Conservation (phyloP, 148 eudicot genomes). For the Beta vulgaris region DNA sequence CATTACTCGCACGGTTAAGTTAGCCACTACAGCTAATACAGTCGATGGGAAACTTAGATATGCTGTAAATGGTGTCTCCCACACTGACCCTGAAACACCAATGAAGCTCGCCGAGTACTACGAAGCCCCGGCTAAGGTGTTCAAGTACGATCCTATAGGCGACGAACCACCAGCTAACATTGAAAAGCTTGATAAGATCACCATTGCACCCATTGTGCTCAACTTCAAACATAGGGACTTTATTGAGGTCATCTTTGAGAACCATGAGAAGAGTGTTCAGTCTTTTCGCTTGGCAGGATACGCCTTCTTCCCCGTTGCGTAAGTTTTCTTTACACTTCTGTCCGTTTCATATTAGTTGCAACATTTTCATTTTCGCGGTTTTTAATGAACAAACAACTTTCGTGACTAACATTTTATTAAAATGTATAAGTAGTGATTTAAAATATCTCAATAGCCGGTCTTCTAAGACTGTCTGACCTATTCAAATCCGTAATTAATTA, state of each 20-base stretch:
- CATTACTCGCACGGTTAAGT: slow-evolving; percentile 46
- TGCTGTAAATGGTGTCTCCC: slow-evolving; percentile 57
- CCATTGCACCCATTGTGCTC: slow-evolving; percentile 38
- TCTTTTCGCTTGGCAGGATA: slow-evolving; percentile 49
- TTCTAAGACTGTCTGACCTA: no score
- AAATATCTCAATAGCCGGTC: no score
- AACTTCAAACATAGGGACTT: slow-evolving; percentile 47
- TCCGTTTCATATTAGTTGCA: neutral
- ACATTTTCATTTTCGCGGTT: no score
- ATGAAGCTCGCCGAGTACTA: slow-evolving; percentile 49
- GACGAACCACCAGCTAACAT: slow-evolving; percentile 34
- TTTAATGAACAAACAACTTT: no score
- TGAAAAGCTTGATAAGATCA: slow-evolving; percentile 30
- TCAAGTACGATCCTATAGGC: slow-evolving; percentile 39
- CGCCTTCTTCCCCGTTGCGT: slow-evolving; percentile 60
- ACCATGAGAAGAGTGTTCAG: slow-evolving; percentile 51
- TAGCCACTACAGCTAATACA: slow-evolving; percentile 30
- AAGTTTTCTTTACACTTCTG: slow-evolving; percentile 17
- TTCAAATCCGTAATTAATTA: no score
- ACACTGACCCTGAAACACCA: slow-evolving; percentile 39
- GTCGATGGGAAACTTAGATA: slow-evolving; percentile 51
- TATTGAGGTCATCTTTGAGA: slow-evolving; percentile 52
- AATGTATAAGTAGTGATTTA: no score
- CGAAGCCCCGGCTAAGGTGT: slow-evolving; percentile 32
- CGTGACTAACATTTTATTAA: no score